Base-by-base conservation (phyloP, 345 rosid species). In the Salix udensis region DNA sequence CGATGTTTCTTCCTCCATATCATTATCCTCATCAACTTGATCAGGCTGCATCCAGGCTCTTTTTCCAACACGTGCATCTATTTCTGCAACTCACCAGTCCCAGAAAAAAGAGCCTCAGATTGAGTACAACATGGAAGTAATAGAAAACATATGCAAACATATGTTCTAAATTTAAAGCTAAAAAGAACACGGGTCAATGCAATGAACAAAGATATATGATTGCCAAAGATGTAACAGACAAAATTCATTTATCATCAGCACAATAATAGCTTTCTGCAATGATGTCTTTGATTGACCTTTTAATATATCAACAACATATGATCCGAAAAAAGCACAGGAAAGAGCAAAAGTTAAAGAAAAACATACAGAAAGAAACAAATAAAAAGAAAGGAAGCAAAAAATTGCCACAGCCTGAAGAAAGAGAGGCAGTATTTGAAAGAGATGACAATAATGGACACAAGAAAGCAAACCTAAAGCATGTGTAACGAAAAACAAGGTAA, bases 31-130 rank as follows among this genome's bases (percentile, higher is more conserved):
- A 55, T 87, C 98, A 68, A 84, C 85, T 76, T 87, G 97, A 76
- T 87, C 92, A 84, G 80, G 78, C 85, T 81, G 88, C 77, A 90
- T 67, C 68, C 97, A 88, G 36, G 90, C 89, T 89, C 98, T 89
- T 88, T 96, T 93, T 40, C 89, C 85, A 78, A 86, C 84, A 83
- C 83, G 92, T 76, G 78, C 75, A 77, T 89, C 93, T 72, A 85
- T 80, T 79, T 91, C 91, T 91, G 89, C 76, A 79, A 72, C 80
- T 83, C 55, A 70, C 23, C 39, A 74, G 68, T 46, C 68, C 65
- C 80, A 81, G 36, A 70, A 68, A 75, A 34, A 79, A 67, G 50
- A 24, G 60, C 48, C 65, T 78, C 71, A 72, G 67, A 76, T 67
- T 50, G 67, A 75, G 19, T 44, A 72, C 50, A 67, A 78, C 42